Percentiles rank a stretch among this genome's conserved stretches.
These are phyloP conservation scores for Vanrija humicola DNA, from an alignment of 1,284 basidiomycete species.

Conservation along the genomic window DNA sequence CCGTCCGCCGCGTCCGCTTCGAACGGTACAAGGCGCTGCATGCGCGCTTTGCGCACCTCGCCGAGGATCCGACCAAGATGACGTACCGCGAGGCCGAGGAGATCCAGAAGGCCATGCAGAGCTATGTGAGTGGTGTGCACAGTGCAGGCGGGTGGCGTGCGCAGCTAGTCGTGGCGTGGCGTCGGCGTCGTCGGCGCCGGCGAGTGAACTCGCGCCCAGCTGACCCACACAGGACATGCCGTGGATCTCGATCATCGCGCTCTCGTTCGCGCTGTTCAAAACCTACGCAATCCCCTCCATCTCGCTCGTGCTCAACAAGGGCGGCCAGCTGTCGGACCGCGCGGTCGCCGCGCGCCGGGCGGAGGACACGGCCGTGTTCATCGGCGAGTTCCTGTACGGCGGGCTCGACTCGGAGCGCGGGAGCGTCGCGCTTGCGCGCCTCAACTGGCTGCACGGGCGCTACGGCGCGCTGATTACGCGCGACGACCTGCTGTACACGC, in stretches of 20 bases:
- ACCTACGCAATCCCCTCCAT: slow-evolving; percentile 15
- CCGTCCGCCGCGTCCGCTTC: slow-evolving; percentile 12
- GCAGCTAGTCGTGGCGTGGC: not conserved
- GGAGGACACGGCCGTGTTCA: slow-evolving; percentile 16
- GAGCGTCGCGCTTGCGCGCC: slow-evolving; percentile 10
- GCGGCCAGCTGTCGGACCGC: slow-evolving; percentile 3
- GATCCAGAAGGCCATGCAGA: slow-evolving; percentile 8
- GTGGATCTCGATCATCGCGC: slow-evolving; percentile 1
- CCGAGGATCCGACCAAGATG: slow-evolving; percentile 9
- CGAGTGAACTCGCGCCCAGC: not conserved
- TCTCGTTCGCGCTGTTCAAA: slow-evolving; percentile 16
- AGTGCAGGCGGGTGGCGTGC: too few relatives aligned
- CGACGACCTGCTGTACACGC: slow-evolving; percentile 17
- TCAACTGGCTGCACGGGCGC: slow-evolving; percentile 16
- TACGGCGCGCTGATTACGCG: slow-evolving; percentile 11
- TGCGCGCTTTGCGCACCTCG: slow-evolving; percentile 2
- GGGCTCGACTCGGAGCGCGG: slow-evolving; percentile 12
- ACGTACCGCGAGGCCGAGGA: slow-evolving; percentile 15
- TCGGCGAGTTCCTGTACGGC: slow-evolving; percentile 10
- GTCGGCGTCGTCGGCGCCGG: too few relatives aligned
- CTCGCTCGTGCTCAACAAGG: slow-evolving; percentile 10
- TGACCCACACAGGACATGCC: slow-evolving; percentile 12
- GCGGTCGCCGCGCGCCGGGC: slow-evolving; percentile 9
- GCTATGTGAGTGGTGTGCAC: slow-evolving; percentile 5
- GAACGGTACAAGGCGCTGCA: not conserved